Conservation (phyloP, 2,329 filamentous ascomycete genomes). For the Talaromyces sp. region DNA sequence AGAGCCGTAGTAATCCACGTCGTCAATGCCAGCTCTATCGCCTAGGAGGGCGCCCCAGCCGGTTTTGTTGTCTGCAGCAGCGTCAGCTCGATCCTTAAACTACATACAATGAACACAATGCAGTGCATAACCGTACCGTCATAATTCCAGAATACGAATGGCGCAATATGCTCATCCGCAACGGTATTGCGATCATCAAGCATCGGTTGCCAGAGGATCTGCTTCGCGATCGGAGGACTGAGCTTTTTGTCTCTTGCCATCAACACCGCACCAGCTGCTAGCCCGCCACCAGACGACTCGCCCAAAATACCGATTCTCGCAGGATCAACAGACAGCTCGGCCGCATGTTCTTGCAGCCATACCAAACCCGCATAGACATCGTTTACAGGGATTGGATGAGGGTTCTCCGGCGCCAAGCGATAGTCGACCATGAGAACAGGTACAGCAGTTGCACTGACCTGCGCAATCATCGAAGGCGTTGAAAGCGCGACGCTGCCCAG, state of each 20-base stretch:
- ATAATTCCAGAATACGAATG: constrained; percentile 21
- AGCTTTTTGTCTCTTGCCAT: constrained; percentile 17
- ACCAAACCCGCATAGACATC: constrained; percentile 1
- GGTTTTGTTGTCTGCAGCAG: background rate
- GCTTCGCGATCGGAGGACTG: background rate
- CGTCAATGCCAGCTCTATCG: background rate
- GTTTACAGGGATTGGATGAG: background rate
- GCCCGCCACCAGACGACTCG: background rate
- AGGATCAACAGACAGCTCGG: background rate
- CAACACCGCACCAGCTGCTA: background rate
- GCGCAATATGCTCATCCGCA: background rate
- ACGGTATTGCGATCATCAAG: constrained; percentile 12
- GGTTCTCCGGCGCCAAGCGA: constrained; percentile 15
- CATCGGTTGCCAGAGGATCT: constrained; percentile 15
- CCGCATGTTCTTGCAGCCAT: background rate
- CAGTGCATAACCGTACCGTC: background rate
- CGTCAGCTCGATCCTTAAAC: background rate
- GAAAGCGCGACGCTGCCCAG: constrained; percentile 4
- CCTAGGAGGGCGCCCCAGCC: constrained; percentile 7
- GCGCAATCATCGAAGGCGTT: background rate
- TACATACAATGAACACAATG: background rate
- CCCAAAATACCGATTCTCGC: background rate
- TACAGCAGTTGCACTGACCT: background rate
- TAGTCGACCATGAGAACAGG: constrained; percentile 20
- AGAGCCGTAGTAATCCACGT: background rate